Conservation (phyloP, 176 grass and related monocot species). For the Metroxylon sagu region DNA sequence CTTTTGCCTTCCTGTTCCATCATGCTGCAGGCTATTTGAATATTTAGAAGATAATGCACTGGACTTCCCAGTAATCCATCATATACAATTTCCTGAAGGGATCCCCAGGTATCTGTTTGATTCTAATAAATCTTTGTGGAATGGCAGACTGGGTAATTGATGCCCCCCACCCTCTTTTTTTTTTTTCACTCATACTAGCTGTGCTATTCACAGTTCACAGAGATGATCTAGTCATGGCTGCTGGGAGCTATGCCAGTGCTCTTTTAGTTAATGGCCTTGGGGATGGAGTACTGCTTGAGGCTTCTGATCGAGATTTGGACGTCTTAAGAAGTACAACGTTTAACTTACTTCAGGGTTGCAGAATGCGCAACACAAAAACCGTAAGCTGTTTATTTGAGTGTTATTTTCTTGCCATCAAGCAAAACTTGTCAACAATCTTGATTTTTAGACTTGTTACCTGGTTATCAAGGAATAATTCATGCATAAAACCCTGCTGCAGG, state of each 20-base stretch:
- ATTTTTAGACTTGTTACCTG: too few relatives aligned
- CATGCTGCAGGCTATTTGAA: conserved; percentile 69
- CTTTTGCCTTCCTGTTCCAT: conserved; percentile 2
- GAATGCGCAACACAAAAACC: conserved; percentile 99
- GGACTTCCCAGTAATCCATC: conserved; percentile 86
- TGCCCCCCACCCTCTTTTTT: neutral
- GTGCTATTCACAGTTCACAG: conserved; percentile 27
- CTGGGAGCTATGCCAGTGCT: conserved; percentile 69
- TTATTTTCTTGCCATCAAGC: neutral
- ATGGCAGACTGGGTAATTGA: neutral
- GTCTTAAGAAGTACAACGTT: conserved; percentile 92
- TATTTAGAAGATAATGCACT: conserved; percentile 67
- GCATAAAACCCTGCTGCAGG: conserved; percentile 26
- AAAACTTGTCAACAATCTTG: neutral
- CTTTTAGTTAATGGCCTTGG: conserved; percentile 96
- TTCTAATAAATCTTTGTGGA: neutral
- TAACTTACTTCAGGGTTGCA: conserved; percentile 96
- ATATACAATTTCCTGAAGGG: conserved; percentile 65
- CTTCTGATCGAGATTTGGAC: conserved; percentile 68
- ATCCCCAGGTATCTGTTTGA: conserved; percentile 37
- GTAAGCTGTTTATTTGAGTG: conserved; percentile 30
- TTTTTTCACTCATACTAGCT: conserved; percentile 19
- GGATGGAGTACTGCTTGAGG: conserved; percentile 81
- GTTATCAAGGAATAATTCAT: too few relatives aligned
- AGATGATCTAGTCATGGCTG: conserved; percentile 88